Evolutionary conservation across 352 stramenopile species (phyloP), one percentile per base, ranked within the genome.

Genomic region (Saprolegnia parasitica): DNA sequence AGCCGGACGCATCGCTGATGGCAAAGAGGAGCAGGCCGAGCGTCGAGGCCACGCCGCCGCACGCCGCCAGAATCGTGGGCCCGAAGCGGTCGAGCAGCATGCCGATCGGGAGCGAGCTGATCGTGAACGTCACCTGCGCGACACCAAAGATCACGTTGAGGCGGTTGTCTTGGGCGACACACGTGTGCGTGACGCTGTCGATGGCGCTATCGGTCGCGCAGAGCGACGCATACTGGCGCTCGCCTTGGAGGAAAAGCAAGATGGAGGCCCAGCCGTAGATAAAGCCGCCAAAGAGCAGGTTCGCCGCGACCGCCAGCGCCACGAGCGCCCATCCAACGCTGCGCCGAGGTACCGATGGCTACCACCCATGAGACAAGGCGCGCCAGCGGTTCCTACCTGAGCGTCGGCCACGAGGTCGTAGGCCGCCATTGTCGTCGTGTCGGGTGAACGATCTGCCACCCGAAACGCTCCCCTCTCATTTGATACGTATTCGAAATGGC

Each of bases 181-280:
- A 72, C 8, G 66, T 49, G 15, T 23, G 13, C 52, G 52, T 60
- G 52, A 60, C 52, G 35, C 24, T 40, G 35, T 60, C 20, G 11
- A 16, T 16, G 11, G 10, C 52, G 20, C 20, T n/a, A 11, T n/a
- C n/a, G 42, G 9, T 9, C 9, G 32, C 35, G 46, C 66, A 72
- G 11, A 71, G 15, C 47, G 70, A 54, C 11, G 56, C 11, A 23
- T 72, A 72, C 47, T 71, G 15, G 21, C 11, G 32, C 32, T 72
- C 66, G 6, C 40, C 57, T 62, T 72, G 56, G 16, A 72, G 63
- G 21, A 72, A 42, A 16, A 72, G 45, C 18, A 72, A 23, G 29
- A 72, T 29, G 15, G 66, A 35, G 13, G 66, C 60, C 58, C 65
- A 72, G 26, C 66, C 66, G 49, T 50, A 72, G 35, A 72, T 72